Evolutionary conservation across 2,329 filamentous ascomycete species (phyloP).

Genomic region (Raffaelea ambrosiae): DNA sequence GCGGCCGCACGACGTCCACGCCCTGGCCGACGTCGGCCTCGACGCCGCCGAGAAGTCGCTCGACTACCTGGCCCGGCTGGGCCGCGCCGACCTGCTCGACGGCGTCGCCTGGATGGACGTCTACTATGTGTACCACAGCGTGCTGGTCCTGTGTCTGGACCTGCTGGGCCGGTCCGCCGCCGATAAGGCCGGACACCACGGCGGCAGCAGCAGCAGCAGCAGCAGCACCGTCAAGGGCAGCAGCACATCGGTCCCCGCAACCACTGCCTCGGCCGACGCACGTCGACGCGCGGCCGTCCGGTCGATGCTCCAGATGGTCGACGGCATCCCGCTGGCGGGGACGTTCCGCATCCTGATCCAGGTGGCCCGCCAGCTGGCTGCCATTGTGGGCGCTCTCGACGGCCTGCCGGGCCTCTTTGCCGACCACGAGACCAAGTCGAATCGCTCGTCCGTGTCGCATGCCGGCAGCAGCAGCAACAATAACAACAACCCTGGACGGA

Average conservation of each 20-base stretch:
- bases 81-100: slow-evolving; percentile 27
- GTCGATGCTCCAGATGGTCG: slow-evolving; percentile 3
- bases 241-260: too few species aligned
- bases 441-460: too few species aligned
- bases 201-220: neutral
- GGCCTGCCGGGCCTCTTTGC: neutral
- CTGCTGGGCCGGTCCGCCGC: slow-evolving; percentile 7
- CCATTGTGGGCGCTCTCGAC: slow-evolving; percentile 11
- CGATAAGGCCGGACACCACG: too few species aligned
- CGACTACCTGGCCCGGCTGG: slow-evolving; percentile 24
- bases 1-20: slow-evolving; percentile 12
- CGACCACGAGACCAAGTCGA: neutral
- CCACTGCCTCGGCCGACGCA: neutral
- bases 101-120: slow-evolving; percentile 30
- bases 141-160: slow-evolving; percentile 11
- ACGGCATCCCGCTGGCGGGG: slow-evolving; percentile 4
- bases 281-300: slow-evolving; percentile 7
- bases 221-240: neutral
- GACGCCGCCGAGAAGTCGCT: slow-evolving; percentile 25
- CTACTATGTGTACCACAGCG: slow-evolving; percentile 24
- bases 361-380: slow-evolving; percentile 9
- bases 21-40: slow-evolving; percentile 19
- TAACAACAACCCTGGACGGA: neutral
- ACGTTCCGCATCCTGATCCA: slow-evolving; percentile 10
- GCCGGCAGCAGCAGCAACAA: neutral